phyloP scores from a whole-genome alignment of 2,329 filamentous ascomycete genomes.

The Clarireedia homoeocarpa region DNA sequence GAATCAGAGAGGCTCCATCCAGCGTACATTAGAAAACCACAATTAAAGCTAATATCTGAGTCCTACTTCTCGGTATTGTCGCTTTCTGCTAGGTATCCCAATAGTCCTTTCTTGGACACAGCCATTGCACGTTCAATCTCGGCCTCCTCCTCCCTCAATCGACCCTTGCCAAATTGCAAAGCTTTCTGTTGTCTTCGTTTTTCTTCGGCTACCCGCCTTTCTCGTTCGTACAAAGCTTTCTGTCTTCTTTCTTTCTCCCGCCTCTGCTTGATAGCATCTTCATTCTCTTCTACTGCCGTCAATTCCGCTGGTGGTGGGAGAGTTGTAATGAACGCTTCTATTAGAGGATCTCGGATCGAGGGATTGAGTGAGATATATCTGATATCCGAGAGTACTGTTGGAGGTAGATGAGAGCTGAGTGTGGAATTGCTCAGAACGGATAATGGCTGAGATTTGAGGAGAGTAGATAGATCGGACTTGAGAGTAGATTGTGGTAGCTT shows the following conservation, averaged over 20 bases:
- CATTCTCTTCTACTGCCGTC: constrained; percentile 38
- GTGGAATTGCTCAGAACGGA: constrained; percentile 53
- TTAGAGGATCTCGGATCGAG: constrained; percentile 51
- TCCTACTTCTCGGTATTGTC: neutral
- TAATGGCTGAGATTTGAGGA: constrained; percentile 55
- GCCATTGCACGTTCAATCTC: constrained; percentile 63
- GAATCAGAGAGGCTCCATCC: too few relatives aligned
- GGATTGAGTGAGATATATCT: constrained; percentile 61
- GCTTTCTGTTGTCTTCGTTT: constrained; percentile 51
- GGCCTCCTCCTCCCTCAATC: constrained; percentile 57
- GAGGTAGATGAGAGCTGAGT: constrained; percentile 48
- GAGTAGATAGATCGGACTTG: constrained; percentile 59
- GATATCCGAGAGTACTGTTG: constrained; percentile 55
- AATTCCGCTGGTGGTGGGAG: constrained; percentile 51
- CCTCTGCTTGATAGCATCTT: constrained; percentile 42
- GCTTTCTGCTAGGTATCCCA: constrained; percentile 44
- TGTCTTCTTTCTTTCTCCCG: constrained; percentile 53
- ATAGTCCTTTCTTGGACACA: constrained; percentile 57
- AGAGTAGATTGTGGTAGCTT: constrained; percentile 58
- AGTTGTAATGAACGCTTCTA: constrained; percentile 59
- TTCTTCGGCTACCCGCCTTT: constrained; percentile 54
- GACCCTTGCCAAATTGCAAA: constrained; percentile 51
- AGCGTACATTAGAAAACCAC: too few relatives aligned
- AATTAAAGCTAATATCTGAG: too few relatives aligned
- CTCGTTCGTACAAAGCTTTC: constrained; percentile 57